Evolutionary conservation across 345 rosid genomes (phyloP).

Genomic region (Eucalyptus cloeziana): DNA sequence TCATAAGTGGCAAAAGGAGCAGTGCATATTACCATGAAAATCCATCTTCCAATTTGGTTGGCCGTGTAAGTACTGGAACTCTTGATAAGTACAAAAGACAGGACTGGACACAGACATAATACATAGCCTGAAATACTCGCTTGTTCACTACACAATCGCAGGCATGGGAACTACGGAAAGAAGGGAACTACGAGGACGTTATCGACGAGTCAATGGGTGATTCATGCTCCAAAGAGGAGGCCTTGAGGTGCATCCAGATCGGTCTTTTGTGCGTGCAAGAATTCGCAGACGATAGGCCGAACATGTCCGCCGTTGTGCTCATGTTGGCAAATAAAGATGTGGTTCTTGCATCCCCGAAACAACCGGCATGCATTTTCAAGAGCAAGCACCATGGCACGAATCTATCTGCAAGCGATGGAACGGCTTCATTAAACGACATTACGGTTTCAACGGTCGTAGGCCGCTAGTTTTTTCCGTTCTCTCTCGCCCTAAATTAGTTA

Average conservation of each 20-base stretch:
- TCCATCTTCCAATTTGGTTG: constrained; percentile 19
- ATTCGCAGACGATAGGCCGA: constrained; percentile 25
- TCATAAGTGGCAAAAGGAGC: constrained; percentile 35
- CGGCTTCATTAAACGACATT: constrained; percentile 13
- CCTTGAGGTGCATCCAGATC: constrained; percentile 36
- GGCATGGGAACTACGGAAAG: constrained; percentile 52
- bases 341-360: constrained; percentile 26
- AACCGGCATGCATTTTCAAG: constrained; percentile 26
- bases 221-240: constrained; percentile 7
- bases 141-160: not conserved
- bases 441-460: constrained; percentile 8
- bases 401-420: not conserved
- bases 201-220: constrained; percentile 13
- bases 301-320: constrained; percentile 36
- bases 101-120: not conserved
- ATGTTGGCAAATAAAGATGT: constrained; percentile 24
- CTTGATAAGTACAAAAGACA: not conserved
- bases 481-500: not conserved
- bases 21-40: constrained; percentile 1
- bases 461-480: not conserved
- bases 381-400: not conserved
- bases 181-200: constrained; percentile 9
- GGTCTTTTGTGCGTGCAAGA: constrained; percentile 71
- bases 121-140: not conserved
- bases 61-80: constrained; percentile 33